Evolutionary conservation across 495 filamentous ascomycete genomes (phyloP).

Genomic region (Podospora pseudocomata): DNA sequence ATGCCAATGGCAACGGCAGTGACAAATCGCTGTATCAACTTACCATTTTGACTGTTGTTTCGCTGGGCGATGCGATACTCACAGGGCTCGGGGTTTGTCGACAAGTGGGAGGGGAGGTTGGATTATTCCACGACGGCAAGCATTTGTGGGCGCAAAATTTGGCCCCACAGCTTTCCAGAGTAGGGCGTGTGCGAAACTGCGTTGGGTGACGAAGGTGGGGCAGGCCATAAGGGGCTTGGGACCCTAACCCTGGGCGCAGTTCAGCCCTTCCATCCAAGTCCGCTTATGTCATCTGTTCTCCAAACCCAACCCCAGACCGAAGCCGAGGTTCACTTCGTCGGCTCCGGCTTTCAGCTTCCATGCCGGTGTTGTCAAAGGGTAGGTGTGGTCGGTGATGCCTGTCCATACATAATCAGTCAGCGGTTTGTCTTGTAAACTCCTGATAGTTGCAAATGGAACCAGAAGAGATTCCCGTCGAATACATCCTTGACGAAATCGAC

Average conservation of each 20-base stretch:
- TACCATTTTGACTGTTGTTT: constrained; percentile 57
- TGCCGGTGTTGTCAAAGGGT: neutral
- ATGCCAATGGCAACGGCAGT: constrained; percentile 10
- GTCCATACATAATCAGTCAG: neutral
- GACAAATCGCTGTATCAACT: constrained; percentile 36
- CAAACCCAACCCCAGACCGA: neutral
- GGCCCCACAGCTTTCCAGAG: constrained; percentile 30
- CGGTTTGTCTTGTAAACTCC: too few relatives aligned
- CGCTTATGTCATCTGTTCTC: neutral
- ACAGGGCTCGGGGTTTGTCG: constrained; percentile 34
- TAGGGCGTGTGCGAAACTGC: constrained; percentile 28
- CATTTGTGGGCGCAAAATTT: constrained; percentile 37
- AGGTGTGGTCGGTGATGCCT: neutral
- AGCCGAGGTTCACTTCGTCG: constrained; percentile 25
- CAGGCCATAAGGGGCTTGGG: neutral
- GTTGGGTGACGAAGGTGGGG: constrained; percentile 22
- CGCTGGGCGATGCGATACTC: constrained; percentile 33
- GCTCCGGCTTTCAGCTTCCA: constrained; percentile 11
- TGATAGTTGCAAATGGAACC: neutral
- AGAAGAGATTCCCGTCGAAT: constrained; percentile 26
- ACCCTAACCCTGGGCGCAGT: too few relatives aligned
- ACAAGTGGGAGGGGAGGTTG: constrained; percentile 18
- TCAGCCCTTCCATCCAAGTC: too few relatives aligned
- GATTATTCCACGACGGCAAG: constrained; percentile 27
- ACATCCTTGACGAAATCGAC: constrained; percentile 31